A percentile compares a stretch with the other conserved stretches of the same genome.
Evolutionary conservation across 2,329 filamentous ascomycete genomes (phyloP).

Genomic region (Zymoseptoria ardabiliae): DNA sequence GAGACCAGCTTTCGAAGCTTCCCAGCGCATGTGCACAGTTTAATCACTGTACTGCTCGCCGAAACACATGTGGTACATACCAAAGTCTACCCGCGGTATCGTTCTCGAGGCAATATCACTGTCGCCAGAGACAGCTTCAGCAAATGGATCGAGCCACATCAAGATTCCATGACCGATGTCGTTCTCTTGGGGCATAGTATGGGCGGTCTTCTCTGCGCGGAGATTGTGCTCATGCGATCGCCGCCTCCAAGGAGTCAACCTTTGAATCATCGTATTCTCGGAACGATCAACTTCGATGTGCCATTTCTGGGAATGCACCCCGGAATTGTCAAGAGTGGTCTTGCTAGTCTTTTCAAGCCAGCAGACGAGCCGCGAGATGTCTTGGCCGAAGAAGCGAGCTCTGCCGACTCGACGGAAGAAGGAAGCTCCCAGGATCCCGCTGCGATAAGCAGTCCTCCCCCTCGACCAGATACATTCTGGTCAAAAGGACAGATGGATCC

Average conservation of each 20-base stretch:
- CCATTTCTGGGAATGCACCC: constrained; percentile 86
- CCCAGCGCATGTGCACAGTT: constrained; percentile 75
- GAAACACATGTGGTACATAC: constrained; percentile 77
- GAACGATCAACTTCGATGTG: constrained; percentile 74
- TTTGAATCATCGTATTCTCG: constrained; percentile 69
- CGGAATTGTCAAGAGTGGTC: constrained; percentile 73
- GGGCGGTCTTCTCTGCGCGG: constrained; percentile 75
- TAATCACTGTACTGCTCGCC: constrained; percentile 57
- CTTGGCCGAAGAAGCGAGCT: background rate
- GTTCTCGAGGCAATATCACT: constrained; percentile 63
- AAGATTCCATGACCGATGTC: constrained; percentile 66
- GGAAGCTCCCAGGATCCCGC: background rate
- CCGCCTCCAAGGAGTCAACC: constrained; percentile 27
- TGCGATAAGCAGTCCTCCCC: background rate
- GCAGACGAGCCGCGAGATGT: constrained; percentile 31
- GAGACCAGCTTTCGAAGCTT: constrained; percentile 83
- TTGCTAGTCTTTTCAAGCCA: constrained; percentile 66
- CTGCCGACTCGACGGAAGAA: background rate
- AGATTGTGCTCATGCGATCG: constrained; percentile 58
- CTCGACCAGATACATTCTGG: constrained; percentile 24
- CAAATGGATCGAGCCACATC: constrained; percentile 70
- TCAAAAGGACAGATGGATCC: constrained; percentile 37
- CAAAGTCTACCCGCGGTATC: constrained; percentile 77
- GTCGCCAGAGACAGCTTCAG: constrained; percentile 78
- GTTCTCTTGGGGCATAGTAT: constrained; percentile 83